Percentiles rank a stretch among this genome's conserved stretches.
Conservation (phyloP, 257 asterid species). For the Echites panduratus region DNA sequence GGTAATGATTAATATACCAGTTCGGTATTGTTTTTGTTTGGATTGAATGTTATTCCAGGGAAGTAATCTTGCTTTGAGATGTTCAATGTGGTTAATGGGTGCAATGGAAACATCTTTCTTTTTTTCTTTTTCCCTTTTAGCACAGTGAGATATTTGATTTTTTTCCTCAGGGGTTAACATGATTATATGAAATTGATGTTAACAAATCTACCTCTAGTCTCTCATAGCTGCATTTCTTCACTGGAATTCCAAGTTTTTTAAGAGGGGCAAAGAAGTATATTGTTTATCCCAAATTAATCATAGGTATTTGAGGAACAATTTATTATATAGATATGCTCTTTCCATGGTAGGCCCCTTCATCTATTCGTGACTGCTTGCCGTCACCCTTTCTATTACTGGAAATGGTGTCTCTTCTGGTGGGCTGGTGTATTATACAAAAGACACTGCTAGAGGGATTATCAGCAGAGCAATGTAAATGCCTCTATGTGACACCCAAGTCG, state of each 20-base stretch:
- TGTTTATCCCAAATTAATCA: not conserved
- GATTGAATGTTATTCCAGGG: not conserved
- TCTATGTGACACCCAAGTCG: not conserved
- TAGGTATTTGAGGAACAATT: not conserved
- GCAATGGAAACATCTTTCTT: not conserved
- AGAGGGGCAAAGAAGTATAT: not conserved
- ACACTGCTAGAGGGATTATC: not conserved
- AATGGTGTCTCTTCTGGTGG: not conserved
- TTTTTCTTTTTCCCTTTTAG: not conserved
- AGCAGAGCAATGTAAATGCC: not conserved
- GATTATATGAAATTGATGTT: not conserved
- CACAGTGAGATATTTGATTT: not conserved
- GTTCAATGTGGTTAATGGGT: not conserved
- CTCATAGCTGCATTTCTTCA: not conserved
- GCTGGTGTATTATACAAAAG: not conserved
- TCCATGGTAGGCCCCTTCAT: not conserved
- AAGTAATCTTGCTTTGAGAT: not conserved
- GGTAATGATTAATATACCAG: conserved; percentile 30
- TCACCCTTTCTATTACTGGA: not conserved
- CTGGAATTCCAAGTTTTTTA: not conserved
- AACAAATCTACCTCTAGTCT: not conserved
- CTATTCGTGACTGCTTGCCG: not conserved
- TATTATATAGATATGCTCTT: not conserved
- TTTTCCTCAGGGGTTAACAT: not conserved
- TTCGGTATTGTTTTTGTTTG: conserved; percentile 10